These are phyloP conservation scores for Fragaria vesca DNA, from an alignment of 306 rosid species.

Conservation along the genomic window DNA sequence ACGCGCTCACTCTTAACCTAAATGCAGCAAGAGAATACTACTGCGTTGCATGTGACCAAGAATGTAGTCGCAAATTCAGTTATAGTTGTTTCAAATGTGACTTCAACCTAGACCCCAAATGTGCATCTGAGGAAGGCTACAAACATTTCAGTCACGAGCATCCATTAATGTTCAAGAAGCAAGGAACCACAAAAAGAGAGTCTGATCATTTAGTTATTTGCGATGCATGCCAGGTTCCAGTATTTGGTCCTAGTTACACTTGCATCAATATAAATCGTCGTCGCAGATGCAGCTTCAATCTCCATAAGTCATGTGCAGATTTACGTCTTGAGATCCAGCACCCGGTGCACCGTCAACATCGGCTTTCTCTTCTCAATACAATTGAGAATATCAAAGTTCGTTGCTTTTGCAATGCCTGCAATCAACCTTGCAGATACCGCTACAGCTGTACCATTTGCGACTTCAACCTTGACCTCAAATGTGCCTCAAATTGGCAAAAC, in stretches of 20 bases:
- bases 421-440: neutral
- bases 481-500: neutral
- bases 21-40: neutral
- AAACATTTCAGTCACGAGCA: slow-evolving; percentile 15
- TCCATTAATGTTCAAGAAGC: neutral
- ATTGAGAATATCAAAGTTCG: neutral
- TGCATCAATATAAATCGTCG: neutral
- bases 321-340: neutral
- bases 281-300: neutral
- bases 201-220: neutral
- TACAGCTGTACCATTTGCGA: neutral
- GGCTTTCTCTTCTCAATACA: neutral
- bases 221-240: neutral
- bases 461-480: neutral
- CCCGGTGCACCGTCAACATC: neutral
- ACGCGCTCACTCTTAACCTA: neutral
- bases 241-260: neutral
- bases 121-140: neutral
- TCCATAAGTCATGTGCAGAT: neutral
- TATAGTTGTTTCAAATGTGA: neutral
- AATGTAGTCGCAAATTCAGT: neutral
- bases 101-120: neutral
- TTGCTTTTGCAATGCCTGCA: neutral
- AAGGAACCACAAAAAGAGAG: too few relatives aligned
- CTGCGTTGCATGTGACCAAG: neutral